A percentile compares a stretch with the other conserved stretches of the same genome.
Evolutionary conservation across 345 rosid genomes (phyloP).

Genomic region (Eucalyptus shirleyi): DNA sequence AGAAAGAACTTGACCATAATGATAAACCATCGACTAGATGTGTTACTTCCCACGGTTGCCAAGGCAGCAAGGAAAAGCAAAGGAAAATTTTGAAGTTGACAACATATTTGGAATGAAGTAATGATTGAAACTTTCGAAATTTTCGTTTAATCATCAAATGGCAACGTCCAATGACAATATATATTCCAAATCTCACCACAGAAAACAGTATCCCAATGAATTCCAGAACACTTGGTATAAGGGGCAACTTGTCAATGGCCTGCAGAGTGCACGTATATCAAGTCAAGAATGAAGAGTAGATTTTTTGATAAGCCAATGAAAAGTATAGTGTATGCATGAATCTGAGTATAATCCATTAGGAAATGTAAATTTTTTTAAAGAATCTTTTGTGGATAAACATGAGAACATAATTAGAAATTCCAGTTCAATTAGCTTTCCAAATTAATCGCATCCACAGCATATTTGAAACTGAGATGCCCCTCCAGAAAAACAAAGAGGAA

Average conservation of each 20-base stretch:
- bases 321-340: not conserved
- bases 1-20: not conserved
- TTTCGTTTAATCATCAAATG: not conserved
- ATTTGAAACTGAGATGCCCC: not conserved
- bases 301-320: not conserved
- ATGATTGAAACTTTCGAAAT: not conserved
- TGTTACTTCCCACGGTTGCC: not conserved
- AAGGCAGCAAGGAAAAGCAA: not conserved
- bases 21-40: not conserved
- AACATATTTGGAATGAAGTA: not conserved
- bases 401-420: not conserved
- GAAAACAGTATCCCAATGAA: constrained; percentile 73
- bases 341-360: not conserved
- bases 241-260: constrained; percentile 75
- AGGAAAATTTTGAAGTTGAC: not conserved
- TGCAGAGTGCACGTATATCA: not conserved
- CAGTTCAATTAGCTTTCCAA: not conserved
- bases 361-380: not conserved
- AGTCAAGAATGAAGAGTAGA: not conserved
- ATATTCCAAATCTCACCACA: constrained; percentile 25
- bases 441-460: not conserved
- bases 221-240: constrained; percentile 58
- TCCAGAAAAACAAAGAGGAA: not conserved
- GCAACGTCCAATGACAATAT: not conserved
- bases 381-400: not conserved